A percentile compares a stretch with the other conserved stretches of the same genome.
Conservation (phyloP, 148 eudicot species). For the Linanthus parryae region DNA sequence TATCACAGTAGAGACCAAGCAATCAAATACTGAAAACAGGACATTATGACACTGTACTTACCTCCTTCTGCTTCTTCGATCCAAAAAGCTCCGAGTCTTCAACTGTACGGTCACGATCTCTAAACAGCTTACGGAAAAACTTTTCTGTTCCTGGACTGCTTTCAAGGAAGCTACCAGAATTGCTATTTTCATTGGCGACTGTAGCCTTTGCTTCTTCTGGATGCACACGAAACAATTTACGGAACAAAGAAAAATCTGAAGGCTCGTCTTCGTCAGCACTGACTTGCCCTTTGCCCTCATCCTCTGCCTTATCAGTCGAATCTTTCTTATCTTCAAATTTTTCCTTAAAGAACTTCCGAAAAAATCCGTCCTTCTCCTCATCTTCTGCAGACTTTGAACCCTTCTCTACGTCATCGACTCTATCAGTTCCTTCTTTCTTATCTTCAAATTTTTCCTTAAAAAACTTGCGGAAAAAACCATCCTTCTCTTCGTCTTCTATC, state of each 20-base stretch:
- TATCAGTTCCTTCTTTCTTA: conserved; percentile 61
- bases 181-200: conserved; percentile 23
- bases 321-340: conserved; percentile 78
- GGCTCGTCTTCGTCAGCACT: conserved; percentile 76
- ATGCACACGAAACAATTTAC: conserved; percentile 74
- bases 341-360: conserved; percentile 84
- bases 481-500: conserved; percentile 60
- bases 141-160: conserved; percentile 97
- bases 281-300: conserved; percentile 50
- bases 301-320: conserved; percentile 35
- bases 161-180: conserved; percentile 49
- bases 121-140: conserved; percentile 86
- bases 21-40: too few species aligned
- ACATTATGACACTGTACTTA: conserved; percentile 37
- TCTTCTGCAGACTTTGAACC: conserved; percentile 44
- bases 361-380: conserved; percentile 80
- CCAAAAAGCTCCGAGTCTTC: conserved; percentile 93
- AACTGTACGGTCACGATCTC: conserved; percentile 88
- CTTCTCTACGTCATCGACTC: conserved; percentile 40
- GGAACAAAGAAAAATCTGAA: conserved; percentile 73
- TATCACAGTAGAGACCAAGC: too few species aligned
- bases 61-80: conserved; percentile 64
- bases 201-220: conserved; percentile 67
- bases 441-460: conserved; percentile 88
- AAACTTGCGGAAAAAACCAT: conserved; percentile 51